Evolutionary conservation across 257 asterid genomes (phyloP).

Genomic region (Nicotiana otophora): DNA sequence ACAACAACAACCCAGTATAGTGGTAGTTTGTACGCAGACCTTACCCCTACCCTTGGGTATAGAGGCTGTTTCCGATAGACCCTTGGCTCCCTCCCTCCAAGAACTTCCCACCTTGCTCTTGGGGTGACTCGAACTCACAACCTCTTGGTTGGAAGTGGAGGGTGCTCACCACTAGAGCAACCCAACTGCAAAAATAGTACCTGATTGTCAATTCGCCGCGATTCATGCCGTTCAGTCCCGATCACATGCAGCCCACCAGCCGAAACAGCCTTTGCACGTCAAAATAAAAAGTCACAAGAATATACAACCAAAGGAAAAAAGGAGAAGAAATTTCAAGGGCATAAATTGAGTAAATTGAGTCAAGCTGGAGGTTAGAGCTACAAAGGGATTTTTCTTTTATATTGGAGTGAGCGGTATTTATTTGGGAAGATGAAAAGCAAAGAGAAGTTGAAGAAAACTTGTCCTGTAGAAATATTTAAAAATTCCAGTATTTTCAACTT

Average conservation of each 20-base stretch:
- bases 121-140: no score
- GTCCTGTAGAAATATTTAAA: not conserved
- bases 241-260: constrained; percentile 98
- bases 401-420: not conserved
- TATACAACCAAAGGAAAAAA: not conserved
- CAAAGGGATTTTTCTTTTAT: not conserved
- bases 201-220: constrained; percentile 99
- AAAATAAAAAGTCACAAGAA: not conserved
- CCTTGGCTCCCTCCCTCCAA: no score
- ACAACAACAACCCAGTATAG: not conserved
- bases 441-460: not conserved
- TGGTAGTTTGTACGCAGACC: no score
- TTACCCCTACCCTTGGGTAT: no score
- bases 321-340: not conserved
- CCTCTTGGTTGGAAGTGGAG: no score
- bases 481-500: not conserved
- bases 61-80: no score
- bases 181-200: constrained; percentile 22
- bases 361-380: not conserved
- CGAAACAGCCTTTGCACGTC: constrained; percentile 56
- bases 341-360: not conserved
- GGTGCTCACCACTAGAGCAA: no score
- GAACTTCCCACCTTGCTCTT: no score
- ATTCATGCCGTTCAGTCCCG: constrained; percentile 97
- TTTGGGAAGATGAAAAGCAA: not conserved